Evolutionary conservation across 495 filamentous ascomycete species (phyloP), one percentile per base, ranked within the genome.

Genomic region (Amphirosellinia nigrospora): DNA sequence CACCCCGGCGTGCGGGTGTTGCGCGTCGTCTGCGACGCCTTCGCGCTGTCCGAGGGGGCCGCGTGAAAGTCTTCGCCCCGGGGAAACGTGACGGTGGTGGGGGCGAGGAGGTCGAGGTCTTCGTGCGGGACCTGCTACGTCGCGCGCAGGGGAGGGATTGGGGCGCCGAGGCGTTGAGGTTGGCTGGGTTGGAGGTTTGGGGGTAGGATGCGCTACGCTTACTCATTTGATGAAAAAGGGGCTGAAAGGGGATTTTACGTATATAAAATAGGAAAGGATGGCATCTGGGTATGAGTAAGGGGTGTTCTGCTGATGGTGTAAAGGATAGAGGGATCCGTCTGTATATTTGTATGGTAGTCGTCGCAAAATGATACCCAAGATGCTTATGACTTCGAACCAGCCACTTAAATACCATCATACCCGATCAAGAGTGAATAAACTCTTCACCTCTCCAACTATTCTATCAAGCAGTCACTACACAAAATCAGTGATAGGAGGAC

Each of bases 21-120:
- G 15, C 80, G 82, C 50, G 77, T 85, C 7, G 81, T 80, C 0
- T 85, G 83, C 52, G 82, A 80, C 4, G 83, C 82, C 0, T 86
- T 85, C 50, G 80, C 79, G 66, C 75, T 85, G 34, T 79, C 81
- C 4, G 82, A 84, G 30, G 77, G 77, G 10, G n/a, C n/a, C 70
- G 81, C 34, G 38, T 86, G 1, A 86, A 86, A 68, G 59, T 86
- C 30, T 82, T 86, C 10, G 71, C 68, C 11, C 70, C 72, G 3
- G 36, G 38, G 32, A 15, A n/a, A 13, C 7, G 68, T 11, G 41
- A 46, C 1, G 50, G 16, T 13, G 34, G 26, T 16, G 48, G 34
- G 39, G 48, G 61, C 34, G 55, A 11, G 21, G 65, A 71, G 10
- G 58, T 70, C 43, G 75, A 75, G 70, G 66, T 58, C 52, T 65